phyloP scores from a whole-genome alignment of 208 protist genomes.

The Borovskyia barvae region DNA sequence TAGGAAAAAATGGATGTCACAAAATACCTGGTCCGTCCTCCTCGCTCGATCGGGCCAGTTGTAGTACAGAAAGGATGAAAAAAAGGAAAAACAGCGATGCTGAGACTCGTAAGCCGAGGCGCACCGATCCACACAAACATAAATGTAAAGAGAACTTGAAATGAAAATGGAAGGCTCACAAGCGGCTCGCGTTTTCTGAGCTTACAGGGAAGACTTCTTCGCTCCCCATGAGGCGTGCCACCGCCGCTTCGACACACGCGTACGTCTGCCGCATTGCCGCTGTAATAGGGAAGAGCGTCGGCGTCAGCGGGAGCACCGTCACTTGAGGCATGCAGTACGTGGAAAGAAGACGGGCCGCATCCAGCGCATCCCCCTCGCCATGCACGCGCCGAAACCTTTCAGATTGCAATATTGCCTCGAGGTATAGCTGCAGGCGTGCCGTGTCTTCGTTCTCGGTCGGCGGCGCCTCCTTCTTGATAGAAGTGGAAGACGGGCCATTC shows the following conservation, averaged over 20 bases:
- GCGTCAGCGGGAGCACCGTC: constrained; percentile 39
- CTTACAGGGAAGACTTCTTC: not conserved
- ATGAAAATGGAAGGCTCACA: not conserved
- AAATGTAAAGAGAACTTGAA: not conserved
- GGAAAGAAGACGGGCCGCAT: not conserved
- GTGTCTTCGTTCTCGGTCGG: not conserved
- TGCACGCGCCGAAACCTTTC: not conserved
- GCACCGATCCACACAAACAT: constrained; percentile 1
- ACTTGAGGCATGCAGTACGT: constrained; percentile 26
- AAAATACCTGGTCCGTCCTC: no score
- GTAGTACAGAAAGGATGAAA: no score
- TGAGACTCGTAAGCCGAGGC: no score
- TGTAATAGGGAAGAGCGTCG: constrained; percentile 24
- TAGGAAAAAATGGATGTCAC: no score
- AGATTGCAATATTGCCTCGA: not conserved
- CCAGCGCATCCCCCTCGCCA: not conserved
- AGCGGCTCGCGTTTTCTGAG: no score
- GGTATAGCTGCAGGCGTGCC: constrained; percentile 1
- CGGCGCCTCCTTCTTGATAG: not conserved
- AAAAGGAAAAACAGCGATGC: no score
- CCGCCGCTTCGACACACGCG: constrained; percentile 17
- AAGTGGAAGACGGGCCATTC: no score
- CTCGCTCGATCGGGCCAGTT: no score
- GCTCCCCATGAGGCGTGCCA: constrained; percentile 5
- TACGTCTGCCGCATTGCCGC: constrained; percentile 35